Evolutionary conservation across 352 stramenopile genomes (phyloP).

Genomic region (Globisporangium carolinianum): DNA sequence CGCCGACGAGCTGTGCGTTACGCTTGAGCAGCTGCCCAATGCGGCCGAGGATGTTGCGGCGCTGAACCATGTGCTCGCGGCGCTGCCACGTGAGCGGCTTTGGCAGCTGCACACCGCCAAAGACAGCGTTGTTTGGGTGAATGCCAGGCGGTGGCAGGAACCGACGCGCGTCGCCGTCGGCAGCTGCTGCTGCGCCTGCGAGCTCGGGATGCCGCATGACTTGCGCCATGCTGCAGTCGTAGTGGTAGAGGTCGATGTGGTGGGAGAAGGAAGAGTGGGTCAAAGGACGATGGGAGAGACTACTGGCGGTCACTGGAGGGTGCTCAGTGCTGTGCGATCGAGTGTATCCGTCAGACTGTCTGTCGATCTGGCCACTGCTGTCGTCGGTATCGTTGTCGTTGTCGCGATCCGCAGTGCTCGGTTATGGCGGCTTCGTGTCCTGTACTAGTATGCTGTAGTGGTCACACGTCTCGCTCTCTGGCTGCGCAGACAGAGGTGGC

Average conservation of each 20-base stretch:
- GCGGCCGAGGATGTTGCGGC: slow-evolving; percentile 54
- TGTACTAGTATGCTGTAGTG: no score
- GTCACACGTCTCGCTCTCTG: no score
- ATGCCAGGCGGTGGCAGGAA: slow-evolving; percentile 55
- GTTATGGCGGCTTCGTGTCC: no score
- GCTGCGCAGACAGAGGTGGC: no score
- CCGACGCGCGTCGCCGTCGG: slow-evolving; percentile 6
- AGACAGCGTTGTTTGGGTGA: slow-evolving; percentile 71
- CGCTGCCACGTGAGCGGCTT: slow-evolving; percentile 80
- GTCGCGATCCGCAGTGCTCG: no score
- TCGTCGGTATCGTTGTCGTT: no score
- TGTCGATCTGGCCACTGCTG: no score
- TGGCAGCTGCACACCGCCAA: slow-evolving; percentile 52
- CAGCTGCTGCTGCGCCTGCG: not conserved
- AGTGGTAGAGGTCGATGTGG: no score
- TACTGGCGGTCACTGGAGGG: no score
- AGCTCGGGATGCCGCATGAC: slow-evolving; percentile 8
- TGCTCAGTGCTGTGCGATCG: not conserved
- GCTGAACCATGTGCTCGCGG: slow-evolving; percentile 61
- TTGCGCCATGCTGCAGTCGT: slow-evolving; percentile 8
- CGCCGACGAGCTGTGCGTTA: slow-evolving; percentile 40
- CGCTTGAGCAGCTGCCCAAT: slow-evolving; percentile 56
- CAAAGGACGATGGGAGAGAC: no score
- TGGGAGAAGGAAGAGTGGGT: no score
- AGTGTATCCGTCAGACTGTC: not conserved